Conservation (phyloP, 106 monocot species). For the Iris macrosiphon region DNA sequence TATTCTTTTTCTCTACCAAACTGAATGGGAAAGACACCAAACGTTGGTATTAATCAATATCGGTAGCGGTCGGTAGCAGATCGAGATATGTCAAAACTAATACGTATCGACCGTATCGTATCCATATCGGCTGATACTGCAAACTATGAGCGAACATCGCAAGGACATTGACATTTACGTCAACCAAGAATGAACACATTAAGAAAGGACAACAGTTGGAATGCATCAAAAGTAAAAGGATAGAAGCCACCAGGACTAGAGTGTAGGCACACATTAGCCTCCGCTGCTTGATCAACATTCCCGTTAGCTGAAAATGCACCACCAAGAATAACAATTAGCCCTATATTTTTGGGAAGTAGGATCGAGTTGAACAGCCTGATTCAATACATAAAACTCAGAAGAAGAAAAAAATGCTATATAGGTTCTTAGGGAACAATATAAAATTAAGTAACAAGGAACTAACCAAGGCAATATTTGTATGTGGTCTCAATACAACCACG, state of each 20-base stretch:
- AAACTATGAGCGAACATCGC: too few relatives aligned
- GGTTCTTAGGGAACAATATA: neutral
- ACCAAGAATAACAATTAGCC: slow-evolving; percentile 94
- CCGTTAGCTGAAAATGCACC: slow-evolving; percentile 97
- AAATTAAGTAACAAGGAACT: slow-evolving; percentile 13
- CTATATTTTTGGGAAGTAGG: slow-evolving; percentile 73
- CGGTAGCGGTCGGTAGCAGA: too few relatives aligned
- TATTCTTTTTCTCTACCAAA: too few relatives aligned
- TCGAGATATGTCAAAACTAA: too few relatives aligned
- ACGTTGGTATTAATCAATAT: too few relatives aligned
- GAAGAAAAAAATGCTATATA: slow-evolving; percentile 2
- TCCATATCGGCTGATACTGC: too few relatives aligned
- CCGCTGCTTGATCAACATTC: slow-evolving; percentile 95
- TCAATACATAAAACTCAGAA: slow-evolving; percentile 10
- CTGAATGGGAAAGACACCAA: too few relatives aligned
- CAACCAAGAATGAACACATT: neutral
- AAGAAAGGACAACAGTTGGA: too few relatives aligned
- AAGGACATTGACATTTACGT: neutral
- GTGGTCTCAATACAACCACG: slow-evolving; percentile 80
- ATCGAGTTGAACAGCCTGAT: slow-evolving; percentile 86
- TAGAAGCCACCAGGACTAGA: neutral
- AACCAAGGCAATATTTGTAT: slow-evolving; percentile 92
- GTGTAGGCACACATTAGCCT: slow-evolving; percentile 79
- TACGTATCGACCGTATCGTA: too few relatives aligned
- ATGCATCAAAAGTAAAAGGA: neutral